Evolutionary conservation across 140 eudicot species (phyloP), one percentile per base, ranked within the genome.

Genomic region (Ambrosia hybrid): DNA sequence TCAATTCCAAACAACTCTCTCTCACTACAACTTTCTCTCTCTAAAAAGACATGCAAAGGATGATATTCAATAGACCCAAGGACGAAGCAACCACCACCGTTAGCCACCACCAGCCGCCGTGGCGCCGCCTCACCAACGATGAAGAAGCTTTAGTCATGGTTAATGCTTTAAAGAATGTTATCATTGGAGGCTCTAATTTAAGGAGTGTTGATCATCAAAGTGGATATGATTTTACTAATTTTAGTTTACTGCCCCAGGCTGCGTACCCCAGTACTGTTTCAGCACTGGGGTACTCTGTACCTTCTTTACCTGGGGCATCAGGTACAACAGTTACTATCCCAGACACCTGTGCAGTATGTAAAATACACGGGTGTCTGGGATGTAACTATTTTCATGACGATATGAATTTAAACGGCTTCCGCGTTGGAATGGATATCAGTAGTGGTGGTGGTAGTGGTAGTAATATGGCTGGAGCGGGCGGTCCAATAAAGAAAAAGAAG

Each of bases 91-190:
- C 73, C 33, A 16, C 60, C 65, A 15, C 70, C 77, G 16, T 15
- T 48, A 0, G 4, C 70, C 55, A 38, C 78, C 81, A 26, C 8
- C 74, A 21, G 10, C 48, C 43, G 15, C 79, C 68, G 21, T 79
- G 49, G 60, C 73, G 62, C 8, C 79, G 81, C 9, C 82, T 89
- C 6, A 86, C 86, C 3, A 9, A 4, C 0, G 94, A 87, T 1
- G 79, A 82, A 56, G 96, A 90, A 70, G 70, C 66, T 6, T 55
- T 72, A 0, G 68, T 90, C 4, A 90, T 90, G 85, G 89, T 90
- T 1, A 74, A 76, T 4, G 91, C 94, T 6, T 58, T 90, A 49
- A 76, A 45, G 67, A 87, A 83, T 39, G 94, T 90, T 6, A 85
- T 90, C 15, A 38, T 70, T 1, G 94, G 96, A 51, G 68, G 52